Percentiles rank a stretch among this genome's conserved stretches.
Conservation (phyloP, 768 basidiomycete species). For the Trametes cinnabarina region DNA sequence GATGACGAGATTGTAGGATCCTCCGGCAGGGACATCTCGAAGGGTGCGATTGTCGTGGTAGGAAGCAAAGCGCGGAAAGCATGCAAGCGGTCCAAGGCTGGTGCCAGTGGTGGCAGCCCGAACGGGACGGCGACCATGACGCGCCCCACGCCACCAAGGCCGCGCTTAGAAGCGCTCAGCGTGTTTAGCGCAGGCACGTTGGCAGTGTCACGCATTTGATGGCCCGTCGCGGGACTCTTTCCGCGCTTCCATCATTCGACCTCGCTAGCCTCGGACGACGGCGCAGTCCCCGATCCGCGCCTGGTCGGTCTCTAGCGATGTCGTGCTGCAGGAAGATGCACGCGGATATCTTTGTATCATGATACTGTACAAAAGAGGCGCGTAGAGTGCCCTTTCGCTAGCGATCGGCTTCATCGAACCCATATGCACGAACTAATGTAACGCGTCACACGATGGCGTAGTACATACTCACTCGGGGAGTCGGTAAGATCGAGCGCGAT, state of each 20-base stretch:
- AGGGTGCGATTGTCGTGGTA: constrained; percentile 7
- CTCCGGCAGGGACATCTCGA: constrained; percentile 11
- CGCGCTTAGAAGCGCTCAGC: constrained; percentile 3
- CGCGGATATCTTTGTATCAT: too few species aligned
- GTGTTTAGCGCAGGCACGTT: constrained; percentile 14
- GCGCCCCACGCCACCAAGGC: constrained; percentile 11
- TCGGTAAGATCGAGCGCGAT: too few species aligned
- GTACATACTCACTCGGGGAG: too few species aligned
- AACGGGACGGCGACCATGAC: constrained; percentile 8
- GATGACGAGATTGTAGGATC: constrained; percentile 12
- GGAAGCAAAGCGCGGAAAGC: constrained; percentile 1
- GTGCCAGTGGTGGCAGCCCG: background rate
- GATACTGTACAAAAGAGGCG: too few species aligned
- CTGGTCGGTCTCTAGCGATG: background rate
- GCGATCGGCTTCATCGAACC: too few species aligned
- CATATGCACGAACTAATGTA: too few species aligned
- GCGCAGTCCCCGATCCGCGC: background rate
- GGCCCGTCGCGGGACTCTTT: constrained; percentile 4
- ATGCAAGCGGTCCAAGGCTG: background rate
- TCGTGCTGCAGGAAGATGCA: background rate
- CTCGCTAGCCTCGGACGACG: background rate
- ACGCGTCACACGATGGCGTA: too few species aligned
- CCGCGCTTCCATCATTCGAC: background rate
- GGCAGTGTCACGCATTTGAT: constrained; percentile 9
- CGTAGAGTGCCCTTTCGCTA: too few species aligned